These are phyloP conservation scores for Nigrospora sphaerica DNA, from an alignment of 2,329 filamentous ascomycete genomes.

Conservation along the genomic window DNA sequence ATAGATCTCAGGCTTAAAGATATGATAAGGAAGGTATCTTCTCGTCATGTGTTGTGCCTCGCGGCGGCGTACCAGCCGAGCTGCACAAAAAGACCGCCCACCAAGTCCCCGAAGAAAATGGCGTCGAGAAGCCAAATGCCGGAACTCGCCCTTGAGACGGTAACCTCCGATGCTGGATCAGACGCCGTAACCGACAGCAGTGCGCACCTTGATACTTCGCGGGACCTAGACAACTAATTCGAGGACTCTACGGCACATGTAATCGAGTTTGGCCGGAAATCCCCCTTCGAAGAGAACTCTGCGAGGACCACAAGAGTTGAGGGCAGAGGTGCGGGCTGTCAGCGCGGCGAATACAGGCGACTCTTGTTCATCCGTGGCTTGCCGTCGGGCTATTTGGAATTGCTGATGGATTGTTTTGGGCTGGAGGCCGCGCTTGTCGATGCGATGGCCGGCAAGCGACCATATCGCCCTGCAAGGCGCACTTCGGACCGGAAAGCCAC, in stretches of 20 bases:
- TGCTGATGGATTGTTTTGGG: conserved; percentile 12
- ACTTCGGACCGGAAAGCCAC: conserved; percentile 4
- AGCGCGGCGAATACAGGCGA: not conserved
- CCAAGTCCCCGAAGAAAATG: no score
- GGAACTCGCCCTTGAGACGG: no score
- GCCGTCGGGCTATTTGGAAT: conserved; percentile 11
- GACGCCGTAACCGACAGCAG: no score
- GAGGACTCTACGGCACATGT: not conserved
- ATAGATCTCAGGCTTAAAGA: no score
- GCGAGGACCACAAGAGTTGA: not conserved
- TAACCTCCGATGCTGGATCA: no score
- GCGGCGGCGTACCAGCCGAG: no score
- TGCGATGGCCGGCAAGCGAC: conserved; percentile 18
- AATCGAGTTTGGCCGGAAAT: not conserved
- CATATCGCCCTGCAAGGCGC: conserved; percentile 12
- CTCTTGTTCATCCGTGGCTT: conserved; percentile 17
- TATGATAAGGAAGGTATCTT: no score
- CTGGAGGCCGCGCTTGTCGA: conserved; percentile 23
- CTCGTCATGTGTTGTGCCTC: no score
- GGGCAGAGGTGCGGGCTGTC: not conserved
- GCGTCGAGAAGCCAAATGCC: no score
- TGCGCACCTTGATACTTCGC: no score
- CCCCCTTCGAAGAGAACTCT: not conserved
- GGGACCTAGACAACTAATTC: no score
- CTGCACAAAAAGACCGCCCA: no score